A percentile compares a stretch with the other conserved stretches of the same genome.
Conservation (phyloP, 495 filamentous ascomycete species). For the Acidomyces sp. region DNA sequence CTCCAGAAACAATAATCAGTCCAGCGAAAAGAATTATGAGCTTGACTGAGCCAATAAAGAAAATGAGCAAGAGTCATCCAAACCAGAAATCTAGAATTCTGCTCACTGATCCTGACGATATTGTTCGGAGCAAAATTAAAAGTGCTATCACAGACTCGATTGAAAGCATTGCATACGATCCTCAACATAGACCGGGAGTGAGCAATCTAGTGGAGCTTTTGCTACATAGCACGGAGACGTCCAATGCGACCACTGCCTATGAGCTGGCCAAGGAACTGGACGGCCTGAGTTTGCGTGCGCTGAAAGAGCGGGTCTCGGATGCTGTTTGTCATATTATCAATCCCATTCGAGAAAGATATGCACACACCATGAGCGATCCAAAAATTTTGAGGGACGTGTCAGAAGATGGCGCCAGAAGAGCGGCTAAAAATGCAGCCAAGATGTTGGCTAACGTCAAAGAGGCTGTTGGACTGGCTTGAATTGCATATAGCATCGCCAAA, state of each 20-base stretch:
- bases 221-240: slow-evolving; percentile 42
- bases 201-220: slow-evolving; percentile 74
- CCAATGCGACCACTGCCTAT: slow-evolving; percentile 30
- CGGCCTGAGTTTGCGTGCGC: slow-evolving; percentile 39
- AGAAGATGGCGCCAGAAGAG: slow-evolving; percentile 45
- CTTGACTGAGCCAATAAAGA: slow-evolving; percentile 54
- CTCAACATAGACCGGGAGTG: slow-evolving; percentile 57
- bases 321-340: slow-evolving; percentile 42
- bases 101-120: slow-evolving; percentile 51
- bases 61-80: slow-evolving; percentile 86
- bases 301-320: slow-evolving; percentile 53
- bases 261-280: slow-evolving; percentile 44
- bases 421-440: slow-evolving; percentile 46
- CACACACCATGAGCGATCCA: slow-evolving; percentile 37
- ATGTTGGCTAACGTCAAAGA: slow-evolving; percentile 54
- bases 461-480: slow-evolving; percentile 45
- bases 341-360: slow-evolving; percentile 49
- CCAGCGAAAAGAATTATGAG: slow-evolving; percentile 82
- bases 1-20: slow-evolving; percentile 63
- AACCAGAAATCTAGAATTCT: slow-evolving; percentile 63
- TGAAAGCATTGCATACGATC: slow-evolving; percentile 56
- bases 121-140: slow-evolving; percentile 54
- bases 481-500: too few relatives aligned
- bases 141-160: slow-evolving; percentile 65
- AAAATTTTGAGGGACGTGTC: slow-evolving; percentile 47